These are phyloP conservation scores for Lentinula sp. DNA, from an alignment of 768 basidiomycete species.

Conservation along the genomic window DNA sequence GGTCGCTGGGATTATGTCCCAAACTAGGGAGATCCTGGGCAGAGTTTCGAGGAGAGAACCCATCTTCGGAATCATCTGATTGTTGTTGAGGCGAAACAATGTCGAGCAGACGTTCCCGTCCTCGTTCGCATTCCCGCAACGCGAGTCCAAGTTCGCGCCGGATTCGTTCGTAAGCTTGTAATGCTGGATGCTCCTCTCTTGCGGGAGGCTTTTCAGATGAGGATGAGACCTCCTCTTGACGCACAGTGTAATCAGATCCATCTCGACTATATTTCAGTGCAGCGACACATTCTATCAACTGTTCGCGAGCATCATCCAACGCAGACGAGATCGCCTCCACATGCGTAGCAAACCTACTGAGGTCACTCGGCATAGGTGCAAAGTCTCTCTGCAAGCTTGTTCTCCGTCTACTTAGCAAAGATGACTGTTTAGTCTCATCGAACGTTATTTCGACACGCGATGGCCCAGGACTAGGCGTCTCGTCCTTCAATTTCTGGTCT, in stretches of 20 bases:
- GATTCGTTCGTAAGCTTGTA: conserved; percentile 71
- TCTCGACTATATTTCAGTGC: conserved; percentile 31
- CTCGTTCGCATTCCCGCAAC: conserved; percentile 77
- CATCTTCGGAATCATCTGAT: conserved; percentile 11
- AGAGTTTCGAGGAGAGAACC: conserved; percentile 26
- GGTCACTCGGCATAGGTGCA: conserved; percentile 67
- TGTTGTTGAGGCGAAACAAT: conserved; percentile 36
- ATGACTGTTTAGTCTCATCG: neutral
- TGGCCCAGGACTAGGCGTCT: conserved; percentile 35
- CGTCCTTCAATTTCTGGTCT: conserved; percentile 42
- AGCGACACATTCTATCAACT: conserved; percentile 58
- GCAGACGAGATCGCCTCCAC: conserved; percentile 64
- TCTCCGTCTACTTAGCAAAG: conserved; percentile 1
- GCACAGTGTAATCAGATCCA: conserved; percentile 21
- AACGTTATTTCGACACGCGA: neutral
- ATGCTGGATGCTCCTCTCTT: conserved; percentile 36
- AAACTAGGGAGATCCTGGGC: conserved; percentile 46
- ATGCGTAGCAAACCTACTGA: conserved; percentile 68
- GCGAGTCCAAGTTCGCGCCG: conserved; percentile 74
- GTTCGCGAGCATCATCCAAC: conserved; percentile 63
- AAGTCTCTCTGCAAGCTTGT: conserved; percentile 28
- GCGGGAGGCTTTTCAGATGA: conserved; percentile 10
- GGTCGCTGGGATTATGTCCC: conserved; percentile 42
- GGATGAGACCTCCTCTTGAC: conserved; percentile 10
- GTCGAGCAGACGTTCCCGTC: conserved; percentile 56